phyloP scores from a whole-genome alignment of 2,329 filamentous ascomycete species.

The Pyrenochaeta sp. region DNA sequence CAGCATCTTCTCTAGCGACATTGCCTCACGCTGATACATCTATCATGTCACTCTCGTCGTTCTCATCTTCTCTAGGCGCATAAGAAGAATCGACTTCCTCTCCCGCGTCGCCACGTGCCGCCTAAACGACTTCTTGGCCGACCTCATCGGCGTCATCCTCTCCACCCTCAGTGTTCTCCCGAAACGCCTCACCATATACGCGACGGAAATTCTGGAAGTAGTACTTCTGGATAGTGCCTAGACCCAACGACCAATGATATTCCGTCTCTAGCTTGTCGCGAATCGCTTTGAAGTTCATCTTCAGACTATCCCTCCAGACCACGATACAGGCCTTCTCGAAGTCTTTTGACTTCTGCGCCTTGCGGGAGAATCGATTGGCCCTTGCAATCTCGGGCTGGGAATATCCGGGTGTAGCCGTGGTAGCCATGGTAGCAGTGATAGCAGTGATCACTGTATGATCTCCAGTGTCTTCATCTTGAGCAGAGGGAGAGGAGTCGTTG shows the following conservation, averaged over 20 bases:
- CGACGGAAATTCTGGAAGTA: constrained; percentile 14
- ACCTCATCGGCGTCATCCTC: not conserved
- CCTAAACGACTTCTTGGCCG: not conserved
- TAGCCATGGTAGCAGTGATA: not conserved
- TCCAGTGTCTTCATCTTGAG: not conserved
- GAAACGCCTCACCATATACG: constrained; percentile 12
- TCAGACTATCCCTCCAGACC: constrained; percentile 20
- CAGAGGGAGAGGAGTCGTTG: not conserved
- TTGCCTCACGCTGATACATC: too few species aligned
- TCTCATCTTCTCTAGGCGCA: not conserved
- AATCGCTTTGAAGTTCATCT: constrained; percentile 17
- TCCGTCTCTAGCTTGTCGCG: constrained; percentile 18
- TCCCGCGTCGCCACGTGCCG: not conserved
- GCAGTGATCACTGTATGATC: not conserved
- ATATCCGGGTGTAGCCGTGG: not conserved
- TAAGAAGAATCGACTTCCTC: not conserved
- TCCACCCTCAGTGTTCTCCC: not conserved
- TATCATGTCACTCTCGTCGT: too few species aligned
- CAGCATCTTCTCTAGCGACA: too few species aligned
- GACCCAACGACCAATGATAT: constrained; percentile 18
- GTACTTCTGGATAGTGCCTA: constrained; percentile 21
- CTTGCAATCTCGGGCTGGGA: not conserved
- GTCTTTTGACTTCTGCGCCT: not conserved
- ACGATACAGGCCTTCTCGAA: constrained; percentile 25
- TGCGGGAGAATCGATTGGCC: not conserved